phyloP scores from a whole-genome alignment of 2,329 filamentous ascomycete genomes.

The Trichoderma guizhouense region DNA sequence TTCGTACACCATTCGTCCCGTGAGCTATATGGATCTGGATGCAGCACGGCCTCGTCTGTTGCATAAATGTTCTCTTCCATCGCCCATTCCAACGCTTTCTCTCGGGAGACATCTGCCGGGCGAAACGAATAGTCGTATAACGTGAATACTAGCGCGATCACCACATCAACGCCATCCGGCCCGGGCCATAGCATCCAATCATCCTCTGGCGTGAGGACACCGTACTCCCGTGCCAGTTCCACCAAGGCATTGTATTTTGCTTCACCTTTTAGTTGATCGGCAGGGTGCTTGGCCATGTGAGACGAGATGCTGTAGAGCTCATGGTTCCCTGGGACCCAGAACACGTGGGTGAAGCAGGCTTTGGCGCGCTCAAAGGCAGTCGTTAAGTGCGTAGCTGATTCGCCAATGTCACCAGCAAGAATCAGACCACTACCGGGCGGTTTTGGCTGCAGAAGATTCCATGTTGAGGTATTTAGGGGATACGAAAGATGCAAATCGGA shows the following conservation, averaged over 20 bases:
- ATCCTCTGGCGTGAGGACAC: constrained; percentile 12
- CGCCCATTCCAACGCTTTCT: constrained; percentile 6
- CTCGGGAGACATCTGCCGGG: background rate
- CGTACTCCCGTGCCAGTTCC: background rate
- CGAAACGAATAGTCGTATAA: constrained; percentile 13
- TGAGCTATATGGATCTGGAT: constrained; percentile 1
- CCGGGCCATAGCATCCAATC: constrained; percentile 12
- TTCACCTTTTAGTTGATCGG: background rate
- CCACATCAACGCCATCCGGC: background rate
- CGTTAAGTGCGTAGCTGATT: background rate
- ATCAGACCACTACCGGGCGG: background rate
- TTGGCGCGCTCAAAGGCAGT: constrained; percentile 7
- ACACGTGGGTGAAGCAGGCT: constrained; percentile 8
- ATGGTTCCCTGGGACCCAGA: constrained; percentile 12
- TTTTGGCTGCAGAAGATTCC: constrained; percentile 4
- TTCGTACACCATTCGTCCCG: constrained; percentile 5
- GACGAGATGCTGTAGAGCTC: constrained; percentile 6
- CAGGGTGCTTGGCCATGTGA: background rate
- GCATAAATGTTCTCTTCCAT: constrained; percentile 6
- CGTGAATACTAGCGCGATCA: constrained; percentile 5
- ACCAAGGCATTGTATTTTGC: constrained; percentile 8
- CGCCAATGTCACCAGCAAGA: constrained; percentile 7
- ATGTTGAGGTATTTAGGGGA: background rate
- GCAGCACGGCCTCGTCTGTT: constrained; percentile 6
- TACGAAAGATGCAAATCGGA: constrained; percentile 12